Evolutionary conservation across 1,284 basidiomycete species (phyloP).

Genomic region (Microbotryomycetes sp.): DNA sequence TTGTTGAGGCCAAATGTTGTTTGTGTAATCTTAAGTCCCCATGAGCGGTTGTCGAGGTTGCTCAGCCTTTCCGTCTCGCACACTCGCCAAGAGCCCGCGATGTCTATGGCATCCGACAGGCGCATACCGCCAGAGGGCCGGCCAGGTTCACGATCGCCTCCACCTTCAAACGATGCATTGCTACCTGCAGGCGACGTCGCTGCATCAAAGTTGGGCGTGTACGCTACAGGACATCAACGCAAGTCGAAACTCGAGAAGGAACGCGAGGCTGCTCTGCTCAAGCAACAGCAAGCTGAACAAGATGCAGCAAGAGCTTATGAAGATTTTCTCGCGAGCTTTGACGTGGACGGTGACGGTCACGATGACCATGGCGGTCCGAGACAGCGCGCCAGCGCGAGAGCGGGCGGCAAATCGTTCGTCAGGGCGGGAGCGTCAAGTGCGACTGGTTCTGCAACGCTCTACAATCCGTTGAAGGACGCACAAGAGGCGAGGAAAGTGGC

Average conservation of each 20-base stretch:
- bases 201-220: background rate
- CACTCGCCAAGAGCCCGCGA: no score
- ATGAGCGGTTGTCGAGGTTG: background rate
- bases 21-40: background rate
- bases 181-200: background rate
- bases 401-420: constrained; percentile 62
- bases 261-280: constrained; percentile 57
- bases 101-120: background rate
- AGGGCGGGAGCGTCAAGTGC: constrained; percentile 53
- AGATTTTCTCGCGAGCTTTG: constrained; percentile 80
- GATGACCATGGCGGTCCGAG: constrained; percentile 13
- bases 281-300: constrained; percentile 28
- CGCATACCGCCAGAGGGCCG: background rate
- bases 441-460: constrained; percentile 6
- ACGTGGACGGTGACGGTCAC: constrained; percentile 54
- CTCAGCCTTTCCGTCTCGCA: background rate
- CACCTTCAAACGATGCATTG: no score
- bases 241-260: constrained; percentile 60
- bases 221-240: constrained; percentile 22
- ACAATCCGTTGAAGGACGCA: constrained; percentile 19
- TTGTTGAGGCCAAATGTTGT: background rate
- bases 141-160: no score
- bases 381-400: constrained; percentile 45
- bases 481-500: background rate
- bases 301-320: constrained; percentile 54